These are phyloP conservation scores for Cardamine resedifolia DNA, from an alignment of 345 rosid genomes.

Conservation along the genomic window DNA sequence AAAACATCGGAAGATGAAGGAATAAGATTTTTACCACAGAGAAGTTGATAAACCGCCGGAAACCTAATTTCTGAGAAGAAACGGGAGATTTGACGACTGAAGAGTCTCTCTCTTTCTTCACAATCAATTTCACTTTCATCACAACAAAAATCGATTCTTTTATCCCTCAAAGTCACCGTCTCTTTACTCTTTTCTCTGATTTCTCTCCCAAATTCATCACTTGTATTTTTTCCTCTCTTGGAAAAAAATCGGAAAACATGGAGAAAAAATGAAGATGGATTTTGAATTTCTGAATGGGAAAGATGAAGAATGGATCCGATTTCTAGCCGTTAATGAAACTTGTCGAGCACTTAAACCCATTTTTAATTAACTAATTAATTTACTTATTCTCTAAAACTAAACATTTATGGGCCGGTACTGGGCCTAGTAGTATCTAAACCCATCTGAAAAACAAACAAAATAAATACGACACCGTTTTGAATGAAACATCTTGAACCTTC, in stretches of 20 bases:
- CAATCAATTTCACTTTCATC: conserved; percentile 8
- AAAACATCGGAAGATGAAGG: background rate
- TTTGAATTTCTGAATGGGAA: no score
- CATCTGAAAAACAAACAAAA: no score
- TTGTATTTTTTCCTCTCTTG: conserved; percentile 11
- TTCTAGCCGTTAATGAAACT: no score
- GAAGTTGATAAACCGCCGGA: conserved; percentile 43
- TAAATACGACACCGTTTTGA: no score
- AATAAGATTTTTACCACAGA: conserved; percentile 45
- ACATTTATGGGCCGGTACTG: background rate
- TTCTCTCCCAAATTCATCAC: background rate
- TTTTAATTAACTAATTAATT: no score
- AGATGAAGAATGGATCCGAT: no score
- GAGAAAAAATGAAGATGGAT: no score
- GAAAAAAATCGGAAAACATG: conserved; percentile 9
- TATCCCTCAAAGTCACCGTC: background rate
- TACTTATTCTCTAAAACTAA: no score
- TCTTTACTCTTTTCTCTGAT: no score
- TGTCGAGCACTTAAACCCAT: no score
- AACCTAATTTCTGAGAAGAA: conserved; percentile 35
- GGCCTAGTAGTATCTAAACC: background rate
- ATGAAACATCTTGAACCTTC: no score
- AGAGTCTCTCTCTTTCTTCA: background rate
- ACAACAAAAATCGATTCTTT: background rate
- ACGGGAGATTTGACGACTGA: conserved; percentile 29